Evolutionary conservation across 257 asterid genomes (phyloP), one percentile per base, ranked within the genome.

Genomic region (Schizonepeta tenuifolia): DNA sequence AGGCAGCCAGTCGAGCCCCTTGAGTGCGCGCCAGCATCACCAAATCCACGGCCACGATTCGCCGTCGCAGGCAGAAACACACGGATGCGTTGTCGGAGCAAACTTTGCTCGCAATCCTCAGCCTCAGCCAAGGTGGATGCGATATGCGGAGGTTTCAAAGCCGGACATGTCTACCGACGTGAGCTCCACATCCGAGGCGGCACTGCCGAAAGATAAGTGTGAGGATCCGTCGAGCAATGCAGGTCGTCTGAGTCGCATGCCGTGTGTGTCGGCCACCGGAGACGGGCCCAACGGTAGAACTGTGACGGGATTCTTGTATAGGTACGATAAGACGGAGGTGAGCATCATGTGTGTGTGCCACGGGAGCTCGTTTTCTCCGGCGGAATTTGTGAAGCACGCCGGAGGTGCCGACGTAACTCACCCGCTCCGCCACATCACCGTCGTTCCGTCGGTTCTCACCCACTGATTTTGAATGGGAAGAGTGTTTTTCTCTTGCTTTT

Each of bases 311-410:
- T 85, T 90, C 44, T 59, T 90, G 73, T 82, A 78, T 77, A 77
- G 82, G 75, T 90, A 86, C 72, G 71, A 85, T 0, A 78, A 71
- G 33, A 55, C 69, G 9, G 93, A 85, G 70, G 88, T 88, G 21
- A 82, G 82, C 75, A 88, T 90, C 13, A 75, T 84, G 14, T 88
- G 97, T 17, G 83, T 85, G 46, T 90, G 97, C 82, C 97, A 90
- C 44, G 85, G 93, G 58, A 82, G 65, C 14, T 81, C 84, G 1
- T 84, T 88, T 71, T 65, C 93, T 0, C 96, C 96, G 0, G 85
- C 96, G 3, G 91, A 68, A 79, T 90, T 90, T 59, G 90, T 90
- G 64, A 87, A 86, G 86, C 97, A 90, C 49, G 93, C 97, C 1
- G 97, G 96, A 47, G 89, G 91, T 7, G 71, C 73, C 1, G 78